phyloP scores from a whole-genome alignment of 2,329 filamentous ascomycete genomes.

The Sarocladium oryzae region DNA sequence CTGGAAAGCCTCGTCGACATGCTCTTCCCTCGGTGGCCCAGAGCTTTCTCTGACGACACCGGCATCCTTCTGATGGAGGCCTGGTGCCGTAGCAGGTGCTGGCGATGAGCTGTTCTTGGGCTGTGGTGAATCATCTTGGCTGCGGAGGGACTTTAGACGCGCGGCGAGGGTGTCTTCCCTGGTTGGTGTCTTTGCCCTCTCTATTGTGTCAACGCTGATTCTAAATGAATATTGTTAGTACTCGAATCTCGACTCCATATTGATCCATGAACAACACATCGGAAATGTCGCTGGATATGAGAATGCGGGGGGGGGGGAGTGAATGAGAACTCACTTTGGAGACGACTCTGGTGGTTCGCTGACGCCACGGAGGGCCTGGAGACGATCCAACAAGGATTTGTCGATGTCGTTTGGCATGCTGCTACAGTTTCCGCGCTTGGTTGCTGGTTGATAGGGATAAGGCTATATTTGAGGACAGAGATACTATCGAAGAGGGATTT shows the following conservation, averaged over 20 bases:
- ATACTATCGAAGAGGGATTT: too few species aligned
- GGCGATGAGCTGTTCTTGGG: conserved; percentile 7
- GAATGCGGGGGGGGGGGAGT: neutral
- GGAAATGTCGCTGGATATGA: too few species aligned
- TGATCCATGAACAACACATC: too few species aligned
- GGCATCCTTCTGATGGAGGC: neutral
- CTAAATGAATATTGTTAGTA: conserved; percentile 20
- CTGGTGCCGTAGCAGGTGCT: neutral
- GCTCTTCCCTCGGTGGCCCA: neutral
- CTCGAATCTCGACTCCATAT: too few species aligned
- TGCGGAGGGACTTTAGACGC: conserved; percentile 45
- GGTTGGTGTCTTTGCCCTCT: conserved; percentile 35
- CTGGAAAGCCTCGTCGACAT: conserved; percentile 32
- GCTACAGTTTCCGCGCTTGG: too few species aligned
- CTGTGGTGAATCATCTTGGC: conserved; percentile 25
- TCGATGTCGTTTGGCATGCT: conserved; percentile 33
- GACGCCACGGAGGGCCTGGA: conserved; percentile 42
- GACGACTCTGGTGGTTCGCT: conserved; percentile 26
- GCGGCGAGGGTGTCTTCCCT: conserved; percentile 45
- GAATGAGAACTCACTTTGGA: neutral
- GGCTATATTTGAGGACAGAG: too few species aligned
- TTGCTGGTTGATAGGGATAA: too few species aligned
- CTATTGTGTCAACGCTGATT: conserved; percentile 31
- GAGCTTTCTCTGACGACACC: neutral
- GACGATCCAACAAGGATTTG: conserved; percentile 43